phyloP scores from a whole-genome alignment of 495 filamentous ascomycete genomes.

The Xylaria curta region DNA sequence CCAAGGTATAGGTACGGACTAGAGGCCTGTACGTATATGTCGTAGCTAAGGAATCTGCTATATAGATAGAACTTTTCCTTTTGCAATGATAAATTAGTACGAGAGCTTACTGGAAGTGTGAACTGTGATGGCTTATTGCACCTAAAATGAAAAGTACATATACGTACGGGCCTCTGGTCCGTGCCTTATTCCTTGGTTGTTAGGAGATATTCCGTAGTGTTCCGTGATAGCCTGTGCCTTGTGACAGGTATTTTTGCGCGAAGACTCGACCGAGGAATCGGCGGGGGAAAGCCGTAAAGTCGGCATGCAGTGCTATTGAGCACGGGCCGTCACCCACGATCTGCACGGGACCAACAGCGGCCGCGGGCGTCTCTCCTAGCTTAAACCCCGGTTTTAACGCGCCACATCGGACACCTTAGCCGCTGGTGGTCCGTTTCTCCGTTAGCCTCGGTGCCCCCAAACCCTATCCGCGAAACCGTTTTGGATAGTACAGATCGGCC shows the following conservation, averaged over 20 bases:
- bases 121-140: no score
- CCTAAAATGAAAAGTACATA: no score
- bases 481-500: neutral
- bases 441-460: neutral
- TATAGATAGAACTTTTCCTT: no score
- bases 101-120: no score
- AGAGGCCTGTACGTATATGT: no score
- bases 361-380: neutral
- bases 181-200: no score
- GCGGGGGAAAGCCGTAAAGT: neutral
- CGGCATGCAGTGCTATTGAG: neutral
- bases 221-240: no score
- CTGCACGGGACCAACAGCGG: neutral
- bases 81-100: no score
- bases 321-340: neutral
- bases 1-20: no score
- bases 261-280: neutral
- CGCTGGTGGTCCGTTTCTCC: neutral
- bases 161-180: no score
- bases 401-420: neutral
- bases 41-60: no score
- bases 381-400: neutral
- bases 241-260: neutral
- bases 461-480: neutral
- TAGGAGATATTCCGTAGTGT: no score